Percentiles rank a stretch among this genome's conserved stretches.
These are phyloP conservation scores for Ocimum tenuiflorum DNA, from an alignment of 257 asterid genomes.

Conservation along the genomic window DNA sequence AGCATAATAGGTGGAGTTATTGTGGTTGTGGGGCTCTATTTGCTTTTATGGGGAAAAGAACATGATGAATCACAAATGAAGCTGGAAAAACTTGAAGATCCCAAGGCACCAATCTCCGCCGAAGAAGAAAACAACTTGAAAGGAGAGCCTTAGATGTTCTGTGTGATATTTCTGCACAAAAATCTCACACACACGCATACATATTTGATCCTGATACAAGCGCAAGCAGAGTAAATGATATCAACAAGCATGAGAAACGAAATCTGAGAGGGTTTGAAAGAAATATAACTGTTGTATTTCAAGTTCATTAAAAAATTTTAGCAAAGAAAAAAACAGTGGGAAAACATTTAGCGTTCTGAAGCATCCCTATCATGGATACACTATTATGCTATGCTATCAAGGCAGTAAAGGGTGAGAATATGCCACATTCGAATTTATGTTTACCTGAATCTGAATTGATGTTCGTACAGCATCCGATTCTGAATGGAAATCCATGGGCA, in stretches of 20 bases:
- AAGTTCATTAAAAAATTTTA: neutral
- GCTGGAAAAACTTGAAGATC: slow-evolving; percentile 29
- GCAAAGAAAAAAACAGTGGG: neutral
- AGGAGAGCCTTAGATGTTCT: slow-evolving; percentile 26
- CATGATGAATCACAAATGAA: slow-evolving; percentile 30
- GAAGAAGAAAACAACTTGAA: slow-evolving; percentile 15
- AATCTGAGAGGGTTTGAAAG: too few species aligned
- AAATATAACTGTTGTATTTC: neutral
- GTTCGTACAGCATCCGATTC: slow-evolving; percentile 1
- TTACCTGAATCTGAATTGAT: neutral
- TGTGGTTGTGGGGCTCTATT: slow-evolving; percentile 52
- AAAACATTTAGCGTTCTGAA: neutral
- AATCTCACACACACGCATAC: too few species aligned
- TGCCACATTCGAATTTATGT: neutral
- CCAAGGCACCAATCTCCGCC: slow-evolving; percentile 13
- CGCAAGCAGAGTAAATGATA: too few species aligned
- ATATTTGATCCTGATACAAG: too few species aligned
- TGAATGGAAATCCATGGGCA: neutral
- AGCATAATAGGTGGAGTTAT: slow-evolving; percentile 58
- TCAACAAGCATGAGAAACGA: too few species aligned
- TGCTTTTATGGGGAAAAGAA: slow-evolving; percentile 77
- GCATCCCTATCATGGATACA: neutral
- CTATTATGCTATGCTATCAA: neutral
- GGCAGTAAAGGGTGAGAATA: neutral
- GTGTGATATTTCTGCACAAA: neutral